Evolutionary conservation across 345 rosid species (phyloP), one percentile per base, ranked within the genome.

Genomic region (Adansonia digitata): DNA sequence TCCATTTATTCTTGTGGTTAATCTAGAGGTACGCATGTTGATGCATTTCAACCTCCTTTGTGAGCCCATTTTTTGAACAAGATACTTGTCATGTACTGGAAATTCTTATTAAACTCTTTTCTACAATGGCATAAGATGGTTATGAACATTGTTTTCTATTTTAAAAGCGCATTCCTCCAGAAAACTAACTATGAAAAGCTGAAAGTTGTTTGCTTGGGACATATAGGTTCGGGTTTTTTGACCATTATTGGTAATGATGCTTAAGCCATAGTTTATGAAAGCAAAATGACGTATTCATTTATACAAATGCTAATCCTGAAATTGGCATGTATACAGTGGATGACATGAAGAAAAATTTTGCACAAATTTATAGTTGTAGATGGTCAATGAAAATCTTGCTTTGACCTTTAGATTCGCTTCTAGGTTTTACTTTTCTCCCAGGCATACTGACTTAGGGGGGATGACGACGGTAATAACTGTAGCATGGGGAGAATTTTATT

Each of bases 1-100:
- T 74, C 98, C 99, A 0, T 93, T 95, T 82, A 80, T 95, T 79
- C 91, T 95, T 26, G 81, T 91, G 74, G 65, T 93, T 79, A 93
- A 93, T 81, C 98, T 95, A 46, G 96, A 95, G 98, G 99, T 95
- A 86, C 63, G 75, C 55, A 52, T 71, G 62, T 52, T 64, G 49
- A 57, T 62, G 42, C 27, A n/a, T 74, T 77, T 27, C 74, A 59
- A 45, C 40, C 56, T 68, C 7, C 40, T 46, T 48, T 45, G 26
- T 67, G 22, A 14, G 37, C 17, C 13, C 12, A 7, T 66, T 2
- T 43, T 46, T 45, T 26, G 22, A 40, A 46, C 39, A 68, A 27
- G 27, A 26, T 12, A 46, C 39, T 39, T 8, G 39, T 15, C 34
- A 3, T 46, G 46, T 8, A 26, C 37, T 7, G 55, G 55, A 48